Evolutionary conservation across 2,329 filamentous ascomycete species (phyloP).

Genomic region (Curvularia sp.): DNA sequence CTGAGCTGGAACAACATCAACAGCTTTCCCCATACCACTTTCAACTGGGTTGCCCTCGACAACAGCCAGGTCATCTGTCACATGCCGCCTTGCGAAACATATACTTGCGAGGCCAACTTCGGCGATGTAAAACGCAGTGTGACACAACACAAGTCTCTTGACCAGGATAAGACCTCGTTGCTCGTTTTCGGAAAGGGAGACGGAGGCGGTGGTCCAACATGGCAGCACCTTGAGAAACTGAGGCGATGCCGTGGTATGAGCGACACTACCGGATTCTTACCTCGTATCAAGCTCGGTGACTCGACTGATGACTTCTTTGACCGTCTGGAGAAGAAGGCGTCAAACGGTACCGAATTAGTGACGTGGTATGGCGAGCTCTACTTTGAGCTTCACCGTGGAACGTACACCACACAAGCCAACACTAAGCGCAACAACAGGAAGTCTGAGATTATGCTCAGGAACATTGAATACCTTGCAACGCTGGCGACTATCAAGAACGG

Average conservation of each 20-base stretch:
- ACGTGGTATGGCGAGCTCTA: conserved; percentile 99
- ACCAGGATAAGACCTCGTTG: conserved; percentile 87
- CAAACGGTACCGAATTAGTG: conserved; percentile 72
- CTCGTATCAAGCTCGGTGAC: conserved; percentile 85
- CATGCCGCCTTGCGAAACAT: conserved; percentile 95
- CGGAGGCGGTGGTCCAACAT: conserved; percentile 93
- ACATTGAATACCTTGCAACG: conserved; percentile 87
- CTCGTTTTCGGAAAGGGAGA: conserved; percentile 97
- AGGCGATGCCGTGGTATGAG: conserved; percentile 89
- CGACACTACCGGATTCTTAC: conserved; percentile 82
- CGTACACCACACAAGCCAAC: conserved; percentile 96
- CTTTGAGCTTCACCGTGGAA: conserved; percentile 95
- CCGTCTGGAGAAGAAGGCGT: conserved; percentile 78
- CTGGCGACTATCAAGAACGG: conserved; percentile 76
- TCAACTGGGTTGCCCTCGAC: conserved; percentile 97
- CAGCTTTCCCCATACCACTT: conserved; percentile 97
- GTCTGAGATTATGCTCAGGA: conserved; percentile 82
- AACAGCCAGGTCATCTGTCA: conserved; percentile 97
- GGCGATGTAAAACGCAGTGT: conserved; percentile 91
- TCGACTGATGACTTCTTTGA: conserved; percentile 96
- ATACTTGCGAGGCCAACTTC: conserved; percentile 93
- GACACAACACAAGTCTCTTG: conserved; percentile 92
- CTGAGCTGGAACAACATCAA: conserved; percentile 99
- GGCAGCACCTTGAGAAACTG: conserved; percentile 92
- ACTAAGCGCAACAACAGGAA: conserved; percentile 95